A percentile compares a stretch with the other conserved stretches of the same genome.
Evolutionary conservation across 257 asterid genomes (phyloP).

Genomic region (Solanum sitiens): DNA sequence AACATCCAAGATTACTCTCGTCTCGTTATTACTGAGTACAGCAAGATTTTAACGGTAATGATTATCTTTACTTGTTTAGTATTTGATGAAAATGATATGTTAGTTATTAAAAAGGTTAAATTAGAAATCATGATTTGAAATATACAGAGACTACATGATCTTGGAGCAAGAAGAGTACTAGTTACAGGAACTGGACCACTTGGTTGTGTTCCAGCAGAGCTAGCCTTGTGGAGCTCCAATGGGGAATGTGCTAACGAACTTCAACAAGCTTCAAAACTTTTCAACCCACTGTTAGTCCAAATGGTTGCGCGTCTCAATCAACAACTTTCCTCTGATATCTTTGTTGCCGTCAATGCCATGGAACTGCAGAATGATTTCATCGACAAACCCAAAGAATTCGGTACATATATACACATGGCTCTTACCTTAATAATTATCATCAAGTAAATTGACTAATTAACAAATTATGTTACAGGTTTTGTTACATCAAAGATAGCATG

Average conservation of each 20-base stretch:
- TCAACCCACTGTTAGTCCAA: slow-evolving; percentile 56
- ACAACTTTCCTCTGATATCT: slow-evolving; percentile 37
- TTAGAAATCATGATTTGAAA: background rate
- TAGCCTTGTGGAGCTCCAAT: slow-evolving; percentile 44
- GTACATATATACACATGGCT: background rate
- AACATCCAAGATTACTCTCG: slow-evolving; percentile 31
- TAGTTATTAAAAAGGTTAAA: no score
- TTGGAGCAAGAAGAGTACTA: slow-evolving; percentile 65
- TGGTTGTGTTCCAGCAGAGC: slow-evolving; percentile 81
- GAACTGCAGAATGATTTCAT: slow-evolving; percentile 54
- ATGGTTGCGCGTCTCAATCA: slow-evolving; percentile 44
- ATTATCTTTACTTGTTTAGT: no score
- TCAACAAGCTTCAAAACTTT: slow-evolving; percentile 42
- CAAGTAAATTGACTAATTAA: background rate
- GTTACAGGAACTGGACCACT: slow-evolving; percentile 90
- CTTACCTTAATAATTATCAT: no score
- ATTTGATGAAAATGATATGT: background rate
- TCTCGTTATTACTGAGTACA: slow-evolving; percentile 45
- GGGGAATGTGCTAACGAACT: slow-evolving; percentile 69
- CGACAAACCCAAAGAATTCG: slow-evolving; percentile 36
- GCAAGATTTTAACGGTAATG: slow-evolving; percentile 39
- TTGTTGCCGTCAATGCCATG: slow-evolving; percentile 60
- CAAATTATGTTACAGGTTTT: slow-evolving; percentile 26
- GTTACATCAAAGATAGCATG: slow-evolving; percentile 52
- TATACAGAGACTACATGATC: slow-evolving; percentile 43